Conservation (phyloP, 305 asterid species). For the Ajuga reptans region DNA sequence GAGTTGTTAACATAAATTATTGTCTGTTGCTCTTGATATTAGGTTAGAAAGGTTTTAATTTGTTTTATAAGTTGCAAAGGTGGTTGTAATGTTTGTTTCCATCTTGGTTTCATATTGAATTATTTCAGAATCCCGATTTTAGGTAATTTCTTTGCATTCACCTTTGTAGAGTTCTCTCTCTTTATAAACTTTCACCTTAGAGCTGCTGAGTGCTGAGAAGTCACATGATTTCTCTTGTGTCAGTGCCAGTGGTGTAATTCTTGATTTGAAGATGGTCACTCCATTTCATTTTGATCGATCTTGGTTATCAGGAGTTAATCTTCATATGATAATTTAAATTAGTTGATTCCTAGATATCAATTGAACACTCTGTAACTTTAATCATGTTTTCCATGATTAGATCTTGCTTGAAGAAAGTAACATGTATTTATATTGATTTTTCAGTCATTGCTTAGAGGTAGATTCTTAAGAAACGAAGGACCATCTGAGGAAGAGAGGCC, state of each 20-base stretch:
- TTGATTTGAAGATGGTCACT: not conserved
- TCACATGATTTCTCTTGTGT: not conserved
- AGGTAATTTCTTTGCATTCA: not conserved
- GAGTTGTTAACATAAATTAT: not conserved
- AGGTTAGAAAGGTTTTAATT: not conserved
- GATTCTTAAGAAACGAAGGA: slow-evolving; percentile 74
- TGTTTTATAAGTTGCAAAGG: not conserved
- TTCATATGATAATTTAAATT: not conserved
- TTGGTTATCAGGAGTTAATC: not conserved
- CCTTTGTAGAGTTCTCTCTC: not conserved
- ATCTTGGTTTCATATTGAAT: not conserved
- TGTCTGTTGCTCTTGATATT: not conserved
- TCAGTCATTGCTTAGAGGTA: slow-evolving; percentile 86
- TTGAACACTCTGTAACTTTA: not conserved
- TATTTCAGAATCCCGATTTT: slow-evolving; percentile 5
- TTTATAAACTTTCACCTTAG: not conserved
- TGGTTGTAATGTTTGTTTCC: not conserved
- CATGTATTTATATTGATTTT: slow-evolving; percentile 20
- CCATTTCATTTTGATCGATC: not conserved
- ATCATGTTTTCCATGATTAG: not conserved
- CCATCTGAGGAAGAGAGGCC: slow-evolving; percentile 62
- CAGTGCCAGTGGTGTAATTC: not conserved
- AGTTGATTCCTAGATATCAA: not conserved
- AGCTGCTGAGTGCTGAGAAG: too few species aligned
- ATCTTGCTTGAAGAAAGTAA: slow-evolving; percentile 13